These are phyloP conservation scores for Rubus idaeus DNA, from an alignment of 306 rosid genomes.

Conservation along the genomic window DNA sequence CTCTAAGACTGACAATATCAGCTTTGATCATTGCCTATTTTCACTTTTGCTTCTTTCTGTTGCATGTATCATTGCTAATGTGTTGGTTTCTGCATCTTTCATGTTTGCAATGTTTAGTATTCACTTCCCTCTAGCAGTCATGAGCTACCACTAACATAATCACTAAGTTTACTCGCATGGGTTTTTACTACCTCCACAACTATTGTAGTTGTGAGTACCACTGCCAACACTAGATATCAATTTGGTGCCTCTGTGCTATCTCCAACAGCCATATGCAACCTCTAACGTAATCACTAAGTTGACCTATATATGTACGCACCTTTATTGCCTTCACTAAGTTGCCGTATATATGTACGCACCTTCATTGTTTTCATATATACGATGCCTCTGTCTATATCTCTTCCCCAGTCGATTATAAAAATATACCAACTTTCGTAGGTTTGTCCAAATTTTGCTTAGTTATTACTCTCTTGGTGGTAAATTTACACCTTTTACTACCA, in stretches of 20 bases:
- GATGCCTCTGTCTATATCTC: not conserved
- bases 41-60: not conserved
- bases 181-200: not conserved
- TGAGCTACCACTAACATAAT: not conserved
- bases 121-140: not conserved
- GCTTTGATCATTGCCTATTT: not conserved
- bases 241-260: not conserved
- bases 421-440: not conserved
- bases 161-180: not conserved
- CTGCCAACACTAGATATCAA: not conserved
- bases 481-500: not conserved
- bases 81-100: not conserved
- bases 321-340: not conserved
- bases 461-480: not conserved
- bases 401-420: not conserved
- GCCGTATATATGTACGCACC: no score
- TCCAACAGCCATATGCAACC: no score
- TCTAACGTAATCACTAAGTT: not conserved
- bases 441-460: not conserved
- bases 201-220: not conserved
- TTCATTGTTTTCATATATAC: no score
- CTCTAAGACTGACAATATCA: not conserved
- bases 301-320: no score
- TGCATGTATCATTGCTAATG: not conserved
- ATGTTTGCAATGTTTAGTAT: not conserved